phyloP scores from a whole-genome alignment of 768 basidiomycete genomes.

The Leucosporidium creatinivorum region DNA sequence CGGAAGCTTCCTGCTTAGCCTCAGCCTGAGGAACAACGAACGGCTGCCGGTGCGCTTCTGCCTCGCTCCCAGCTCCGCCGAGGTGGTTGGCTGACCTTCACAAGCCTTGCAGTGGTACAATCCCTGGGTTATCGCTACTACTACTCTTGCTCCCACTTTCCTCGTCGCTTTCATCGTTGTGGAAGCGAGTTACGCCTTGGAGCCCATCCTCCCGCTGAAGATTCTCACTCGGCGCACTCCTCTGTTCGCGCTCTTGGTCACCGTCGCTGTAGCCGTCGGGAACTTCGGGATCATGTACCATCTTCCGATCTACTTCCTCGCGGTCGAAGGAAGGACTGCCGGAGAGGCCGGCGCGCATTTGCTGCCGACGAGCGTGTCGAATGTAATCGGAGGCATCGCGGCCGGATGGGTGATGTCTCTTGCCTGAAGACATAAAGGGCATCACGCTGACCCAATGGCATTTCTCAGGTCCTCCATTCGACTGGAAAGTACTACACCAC shows the following conservation, averaged over 20 bases:
- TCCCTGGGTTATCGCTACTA: constrained; percentile 58
- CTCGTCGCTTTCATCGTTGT: constrained; percentile 60
- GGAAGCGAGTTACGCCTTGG: constrained; percentile 65
- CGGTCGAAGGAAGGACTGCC: not conserved
- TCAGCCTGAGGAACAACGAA: constrained; percentile 39
- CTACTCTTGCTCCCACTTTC: constrained; percentile 54
- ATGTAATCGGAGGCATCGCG: not conserved
- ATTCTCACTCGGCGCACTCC: constrained; percentile 61
- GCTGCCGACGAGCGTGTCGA: not conserved
- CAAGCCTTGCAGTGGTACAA: constrained; percentile 52
- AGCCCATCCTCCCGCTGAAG: constrained; percentile 64
- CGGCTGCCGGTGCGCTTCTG: constrained; percentile 49
- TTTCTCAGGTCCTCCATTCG: too few species aligned
- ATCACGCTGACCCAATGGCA: too few species aligned
- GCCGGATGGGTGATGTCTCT: constrained; percentile 3
- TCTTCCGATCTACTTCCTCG: constrained; percentile 8
- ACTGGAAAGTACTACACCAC: constrained; percentile 7
- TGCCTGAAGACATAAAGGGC: too few species aligned
- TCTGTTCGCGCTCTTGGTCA: constrained; percentile 53
- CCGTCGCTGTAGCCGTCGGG: constrained; percentile 2
- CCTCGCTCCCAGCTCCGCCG: too few species aligned
- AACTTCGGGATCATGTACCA: constrained; percentile 15
- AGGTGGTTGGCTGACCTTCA: too few species aligned
- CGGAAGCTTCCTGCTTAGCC: constrained; percentile 54
- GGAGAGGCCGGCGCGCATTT: constrained; percentile 12